Evolutionary conservation across 805 yeast species (phyloP), one percentile per base, ranked within the genome.

Genomic region (Saccharomycopsis lassenensis): DNA sequence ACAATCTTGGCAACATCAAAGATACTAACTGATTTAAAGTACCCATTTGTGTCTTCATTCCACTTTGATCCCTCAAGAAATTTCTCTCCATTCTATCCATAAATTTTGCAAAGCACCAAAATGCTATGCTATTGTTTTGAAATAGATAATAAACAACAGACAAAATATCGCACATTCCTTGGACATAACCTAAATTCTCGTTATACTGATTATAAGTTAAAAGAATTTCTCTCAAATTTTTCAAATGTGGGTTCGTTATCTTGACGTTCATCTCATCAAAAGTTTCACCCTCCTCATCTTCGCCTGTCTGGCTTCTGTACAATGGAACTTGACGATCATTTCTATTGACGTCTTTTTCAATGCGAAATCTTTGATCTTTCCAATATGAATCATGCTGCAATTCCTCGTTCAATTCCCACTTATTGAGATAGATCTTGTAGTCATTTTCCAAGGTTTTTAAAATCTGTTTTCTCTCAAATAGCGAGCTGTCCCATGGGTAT

Each of bases 81-180:
- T 91, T 91, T 35, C 96, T 67, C 55, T 89, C 96, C 96, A 89
- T 86, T 37, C 91, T 63, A 34, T 83, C 85, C 97, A 91, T 89
- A 47, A 84, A 83, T 26, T 75, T 72, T 2, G 72, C 67, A 60
- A 91, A 89, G 6, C 86, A 77, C 93, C 95, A 85, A 55, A 91
- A 91, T 4, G 95, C 65, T 17, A 85, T 50, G 0, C 77, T 62
- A 47, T 87, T 95, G 53, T 87, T 94, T 46, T 69, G 67, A 6
- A 65, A 44, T 7, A 64, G 58, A 36, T 67, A 72, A 54, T 85
- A 91, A 2, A 91, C 57, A 1, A 96, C 96, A 0, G 95, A 80
- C 24, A 91, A 61, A 35, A 91, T 61, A 56, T 91, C 99, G 7
- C 91, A 75, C 99, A 91, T 91, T 2, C 99, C 99, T 59, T 91